Base-by-base conservation (phyloP, 495 filamentous ascomycete species). In the Xylaria telfairii region DNA sequence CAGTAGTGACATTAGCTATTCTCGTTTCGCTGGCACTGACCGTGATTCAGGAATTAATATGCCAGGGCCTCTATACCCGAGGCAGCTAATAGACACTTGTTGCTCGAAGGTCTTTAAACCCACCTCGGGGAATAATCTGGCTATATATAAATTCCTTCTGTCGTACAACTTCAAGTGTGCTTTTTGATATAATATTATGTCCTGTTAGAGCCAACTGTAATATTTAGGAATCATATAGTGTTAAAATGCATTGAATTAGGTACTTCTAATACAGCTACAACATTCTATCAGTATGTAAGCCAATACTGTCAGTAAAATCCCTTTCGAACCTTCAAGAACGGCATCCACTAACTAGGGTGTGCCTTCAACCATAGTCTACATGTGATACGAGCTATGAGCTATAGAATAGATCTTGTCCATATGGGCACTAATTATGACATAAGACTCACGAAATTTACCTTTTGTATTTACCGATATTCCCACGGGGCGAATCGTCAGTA, bases 381-480 rank as follows among this genome's bases (percentile, higher is more conserved):
- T 61, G n/a, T 24, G 15, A 41, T 41, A 28, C n/a, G 30, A 34
- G 17, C 3, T 57, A 57, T 57, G 15, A 19, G 30, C 10, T 34
- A 6, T 30, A 4, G 3, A 28, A 28, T 3, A 57, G 49, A 21
- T 32, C 28, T 57, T n/a, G 3, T 57, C n/a, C 28, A 15, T 57
- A 41, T 37, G n/a, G 17, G 26, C 32, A 12, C 34, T 24, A n/a
- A n/a, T n/a, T n/a, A 7, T 41, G 10, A 39, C 9, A 41, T 59
- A 26, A 26, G 2, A 21, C n/a, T 12, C 21, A 42, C 10, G 1
- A 42, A 13, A 24, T 61, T 4, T 41, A 6, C 37, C 51, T 42
- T 61, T 61, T n/a, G 28, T 46, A 65, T 65, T 65, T 65, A 65
- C 62, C 62, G 62, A 37, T 49, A 1, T 49, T 51, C 0, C 62